Conservation (phyloP, 805 yeast species). For the Huiozyma naganishii region DNA sequence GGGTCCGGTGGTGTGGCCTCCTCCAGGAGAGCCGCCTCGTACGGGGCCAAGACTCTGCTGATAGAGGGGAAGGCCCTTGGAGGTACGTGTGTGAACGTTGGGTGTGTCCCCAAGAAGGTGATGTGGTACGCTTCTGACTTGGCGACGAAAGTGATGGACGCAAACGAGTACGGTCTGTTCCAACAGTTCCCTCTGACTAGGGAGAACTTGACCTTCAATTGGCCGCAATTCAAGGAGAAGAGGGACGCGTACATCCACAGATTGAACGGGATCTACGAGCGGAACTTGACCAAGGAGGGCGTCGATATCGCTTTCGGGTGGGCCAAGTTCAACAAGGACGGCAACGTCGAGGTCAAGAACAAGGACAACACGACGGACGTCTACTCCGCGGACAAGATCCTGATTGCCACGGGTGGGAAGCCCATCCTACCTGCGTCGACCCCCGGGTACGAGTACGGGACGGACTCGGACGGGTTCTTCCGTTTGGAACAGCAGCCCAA, state of each 20-base stretch:
- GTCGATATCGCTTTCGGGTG: conserved; percentile 81
- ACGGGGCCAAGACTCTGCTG: conserved; percentile 80
- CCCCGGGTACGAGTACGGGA: conserved; percentile 76
- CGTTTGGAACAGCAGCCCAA: conserved; percentile 74
- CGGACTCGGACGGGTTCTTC: conserved; percentile 86
- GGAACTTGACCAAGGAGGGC: conserved; percentile 77
- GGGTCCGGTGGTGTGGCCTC: conserved; percentile 99
- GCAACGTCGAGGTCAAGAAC: conserved; percentile 68
- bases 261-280: conserved; percentile 86
- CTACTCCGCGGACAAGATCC: conserved; percentile 70
- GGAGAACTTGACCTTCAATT: conserved; percentile 55
- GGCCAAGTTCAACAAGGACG: conserved; percentile 64
- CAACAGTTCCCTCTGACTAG: conserved; percentile 43
- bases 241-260: conserved; percentile 86
- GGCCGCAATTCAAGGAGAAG: conserved; percentile 73
- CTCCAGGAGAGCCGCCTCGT: conserved; percentile 88
- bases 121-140: conserved; percentile 97
- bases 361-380: conserved; percentile 47
- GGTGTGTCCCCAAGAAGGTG: conserved; percentile 97
- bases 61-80: conserved; percentile 80
- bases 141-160: conserved; percentile 65
- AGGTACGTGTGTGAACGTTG: conserved; percentile 98
- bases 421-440: conserved; percentile 58
- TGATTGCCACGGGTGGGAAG: conserved; percentile 90
- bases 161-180: conserved; percentile 73